A percentile compares a stretch with the other conserved stretches of the same genome.
Evolutionary conservation across 177 flowering plant genomes (phyloP).

Genomic region (Vitis hybrid): DNA sequence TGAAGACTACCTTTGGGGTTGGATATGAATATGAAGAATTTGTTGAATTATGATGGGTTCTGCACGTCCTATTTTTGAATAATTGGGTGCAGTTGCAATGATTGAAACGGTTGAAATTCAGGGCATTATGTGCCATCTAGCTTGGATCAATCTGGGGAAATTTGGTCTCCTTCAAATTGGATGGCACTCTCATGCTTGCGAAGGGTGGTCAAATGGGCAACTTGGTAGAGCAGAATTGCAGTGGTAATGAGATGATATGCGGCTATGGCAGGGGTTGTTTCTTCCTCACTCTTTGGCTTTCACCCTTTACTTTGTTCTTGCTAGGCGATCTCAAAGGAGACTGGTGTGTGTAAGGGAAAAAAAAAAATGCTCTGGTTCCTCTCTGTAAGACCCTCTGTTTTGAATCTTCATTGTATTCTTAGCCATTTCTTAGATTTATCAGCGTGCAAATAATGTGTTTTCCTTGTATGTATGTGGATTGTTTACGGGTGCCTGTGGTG

Average conservation of each 20-base stretch:
- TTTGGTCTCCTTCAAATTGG: too few relatives aligned
- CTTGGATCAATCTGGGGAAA: too few relatives aligned
- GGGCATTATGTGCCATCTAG: too few relatives aligned
- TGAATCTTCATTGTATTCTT: slow-evolving; percentile 17
- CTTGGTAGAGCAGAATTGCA: background rate
- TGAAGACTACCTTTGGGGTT: too few relatives aligned
- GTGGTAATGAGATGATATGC: too few relatives aligned
- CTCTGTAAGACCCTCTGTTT: slow-evolving; percentile 21
- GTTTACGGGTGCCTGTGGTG: slow-evolving; percentile 28
- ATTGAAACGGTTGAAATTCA: too few relatives aligned
- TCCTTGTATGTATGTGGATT: slow-evolving; percentile 31
- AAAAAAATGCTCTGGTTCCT: slow-evolving; percentile 12
- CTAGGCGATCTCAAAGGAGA: slow-evolving; percentile 11
- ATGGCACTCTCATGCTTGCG: too few relatives aligned
- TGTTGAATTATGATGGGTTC: too few relatives aligned
- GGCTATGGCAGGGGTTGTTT: background rate
- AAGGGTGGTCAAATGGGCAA: too few relatives aligned
- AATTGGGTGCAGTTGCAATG: too few relatives aligned
- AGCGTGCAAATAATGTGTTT: slow-evolving; percentile 31
- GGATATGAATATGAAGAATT: too few relatives aligned
- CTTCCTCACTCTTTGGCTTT: slow-evolving; percentile 4
- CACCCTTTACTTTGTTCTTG: slow-evolving; percentile 5
- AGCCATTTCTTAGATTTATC: slow-evolving; percentile 28
- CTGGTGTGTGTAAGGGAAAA: slow-evolving; percentile 6
- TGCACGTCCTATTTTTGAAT: too few relatives aligned